These are phyloP conservation scores for Cadophora luteo-olivacea DNA, from an alignment of 2,329 filamentous ascomycete genomes.

Conservation along the genomic window DNA sequence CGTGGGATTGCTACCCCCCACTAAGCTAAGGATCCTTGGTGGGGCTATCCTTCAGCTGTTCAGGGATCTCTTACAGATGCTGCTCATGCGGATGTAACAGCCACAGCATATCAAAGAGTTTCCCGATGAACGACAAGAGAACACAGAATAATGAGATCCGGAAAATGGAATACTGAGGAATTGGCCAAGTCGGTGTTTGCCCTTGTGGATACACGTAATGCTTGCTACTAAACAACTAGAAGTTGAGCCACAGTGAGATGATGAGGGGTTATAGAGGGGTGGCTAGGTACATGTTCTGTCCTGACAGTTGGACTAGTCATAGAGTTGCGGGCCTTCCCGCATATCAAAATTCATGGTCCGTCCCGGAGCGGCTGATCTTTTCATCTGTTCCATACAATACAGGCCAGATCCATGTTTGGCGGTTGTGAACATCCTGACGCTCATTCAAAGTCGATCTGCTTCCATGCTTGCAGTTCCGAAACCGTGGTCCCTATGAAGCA, in stretches of 20 bases:
- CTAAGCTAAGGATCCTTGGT: conserved; percentile 9
- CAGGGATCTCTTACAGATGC: conserved; percentile 18
- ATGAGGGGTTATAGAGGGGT: conserved; percentile 2
- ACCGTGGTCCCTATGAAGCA: conserved; percentile 1
- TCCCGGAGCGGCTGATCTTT: not conserved
- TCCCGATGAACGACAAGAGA: not conserved
- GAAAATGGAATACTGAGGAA: not conserved
- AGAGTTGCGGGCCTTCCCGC: conserved; percentile 17
- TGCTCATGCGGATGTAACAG: conserved; percentile 8
- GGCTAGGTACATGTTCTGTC: not conserved
- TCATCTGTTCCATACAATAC: too few species aligned
- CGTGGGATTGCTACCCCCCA: conserved; percentile 16
- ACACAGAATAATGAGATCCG: not conserved
- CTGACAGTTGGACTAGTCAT: not conserved
- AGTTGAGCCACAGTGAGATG: conserved; percentile 5
- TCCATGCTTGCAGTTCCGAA: conserved; percentile 1
- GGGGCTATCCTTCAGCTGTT: conserved; percentile 19
- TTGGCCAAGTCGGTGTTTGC: conserved; percentile 6
- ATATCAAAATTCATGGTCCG: conserved; percentile 5
- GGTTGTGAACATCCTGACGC: not conserved
- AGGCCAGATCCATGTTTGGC: not conserved
- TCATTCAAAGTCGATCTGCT: not conserved
- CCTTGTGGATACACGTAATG: not conserved
- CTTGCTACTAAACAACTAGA: not conserved
- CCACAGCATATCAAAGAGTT: not conserved